Evolutionary conservation across 768 basidiomycete species (phyloP).

Genomic region (Lentinula lateritia): DNA sequence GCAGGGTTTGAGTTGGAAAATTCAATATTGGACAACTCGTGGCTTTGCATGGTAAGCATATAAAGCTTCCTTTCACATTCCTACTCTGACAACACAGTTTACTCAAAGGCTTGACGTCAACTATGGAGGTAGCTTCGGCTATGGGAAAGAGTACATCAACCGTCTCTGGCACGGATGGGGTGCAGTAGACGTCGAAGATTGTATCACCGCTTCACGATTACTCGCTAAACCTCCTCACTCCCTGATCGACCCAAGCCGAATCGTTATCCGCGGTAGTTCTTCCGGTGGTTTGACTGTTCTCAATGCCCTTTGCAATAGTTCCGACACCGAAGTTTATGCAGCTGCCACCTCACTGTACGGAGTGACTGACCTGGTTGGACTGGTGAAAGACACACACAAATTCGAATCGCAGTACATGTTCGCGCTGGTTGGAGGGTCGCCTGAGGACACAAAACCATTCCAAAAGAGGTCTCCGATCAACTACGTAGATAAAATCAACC

Average conservation of each 20-base stretch:
- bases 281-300: conserved; percentile 73
- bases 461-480: conserved; percentile 47
- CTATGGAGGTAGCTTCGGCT: conserved; percentile 71
- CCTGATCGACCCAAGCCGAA: conserved; percentile 58
- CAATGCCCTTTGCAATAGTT: conserved; percentile 33
- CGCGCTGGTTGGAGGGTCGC: conserved; percentile 48
- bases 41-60: conserved; percentile 64
- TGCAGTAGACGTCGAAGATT: conserved; percentile 65
- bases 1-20: conserved; percentile 48
- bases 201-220: conserved; percentile 45
- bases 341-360: conserved; percentile 67
- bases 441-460: conserved; percentile 41
- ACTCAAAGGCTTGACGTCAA: conserved; percentile 62
- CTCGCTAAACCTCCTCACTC: conserved; percentile 41
- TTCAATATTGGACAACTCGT: conserved; percentile 62
- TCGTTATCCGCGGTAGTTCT: conserved; percentile 66
- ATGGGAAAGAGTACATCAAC: conserved; percentile 61
- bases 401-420: conserved; percentile 42
- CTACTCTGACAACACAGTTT: background rate
- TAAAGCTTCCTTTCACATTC: background rate
- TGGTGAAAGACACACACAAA: conserved; percentile 54
- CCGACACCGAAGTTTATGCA: conserved; percentile 45
- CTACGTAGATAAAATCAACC: conserved; percentile 43
- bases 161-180: conserved; percentile 69
- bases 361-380: conserved; percentile 52